These are phyloP conservation scores for Cryptosporidium muris DNA, from an alignment of 169 alveolate species.

Conservation along the genomic window DNA sequence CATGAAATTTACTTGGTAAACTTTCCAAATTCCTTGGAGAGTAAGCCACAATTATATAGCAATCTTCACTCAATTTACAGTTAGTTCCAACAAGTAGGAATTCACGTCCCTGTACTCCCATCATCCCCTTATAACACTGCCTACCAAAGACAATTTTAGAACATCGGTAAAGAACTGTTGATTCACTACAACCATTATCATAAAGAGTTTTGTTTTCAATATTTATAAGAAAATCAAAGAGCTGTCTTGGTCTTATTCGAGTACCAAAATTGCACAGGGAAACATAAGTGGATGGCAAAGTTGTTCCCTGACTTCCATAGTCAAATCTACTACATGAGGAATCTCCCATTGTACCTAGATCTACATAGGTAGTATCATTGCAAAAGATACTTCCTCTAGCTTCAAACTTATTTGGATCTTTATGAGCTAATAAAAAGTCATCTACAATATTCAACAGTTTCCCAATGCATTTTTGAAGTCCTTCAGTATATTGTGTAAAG, in stretches of 20 bases:
- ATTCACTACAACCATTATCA: conserved; percentile 45
- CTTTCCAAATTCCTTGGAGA: conserved; percentile 5
- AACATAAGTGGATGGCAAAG: conserved; percentile 30
- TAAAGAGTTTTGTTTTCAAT: conserved; percentile 50
- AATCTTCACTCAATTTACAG: conserved; percentile 22
- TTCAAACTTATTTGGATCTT: conserved; percentile 10
- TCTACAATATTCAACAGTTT: conserved; percentile 5
- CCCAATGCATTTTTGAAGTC: conserved; percentile 4
- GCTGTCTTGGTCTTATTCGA: conserved; percentile 18
- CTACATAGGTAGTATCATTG: conserved; percentile 2
- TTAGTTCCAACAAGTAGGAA: conserved; percentile 41
- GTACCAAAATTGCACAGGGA: conserved; percentile 44
- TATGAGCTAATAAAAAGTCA: conserved; percentile 14
- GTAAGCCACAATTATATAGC: conserved; percentile 24
- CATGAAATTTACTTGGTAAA: conserved; percentile 4
- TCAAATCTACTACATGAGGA: conserved; percentile 41
- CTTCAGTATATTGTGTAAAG: conserved; percentile 6
- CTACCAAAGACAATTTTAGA: conserved; percentile 6
- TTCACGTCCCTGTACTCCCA: conserved; percentile 66
- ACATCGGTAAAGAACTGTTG: conserved; percentile 14
- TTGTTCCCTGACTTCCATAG: background rate
- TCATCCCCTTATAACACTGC: conserved; percentile 65
- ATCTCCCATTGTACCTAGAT: conserved; percentile 50
- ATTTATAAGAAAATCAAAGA: conserved; percentile 33
- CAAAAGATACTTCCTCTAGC: conserved; percentile 15